Conservation (phyloP, 2,329 filamentous ascomycete species). For the Hypoxylon sp. region DNA sequence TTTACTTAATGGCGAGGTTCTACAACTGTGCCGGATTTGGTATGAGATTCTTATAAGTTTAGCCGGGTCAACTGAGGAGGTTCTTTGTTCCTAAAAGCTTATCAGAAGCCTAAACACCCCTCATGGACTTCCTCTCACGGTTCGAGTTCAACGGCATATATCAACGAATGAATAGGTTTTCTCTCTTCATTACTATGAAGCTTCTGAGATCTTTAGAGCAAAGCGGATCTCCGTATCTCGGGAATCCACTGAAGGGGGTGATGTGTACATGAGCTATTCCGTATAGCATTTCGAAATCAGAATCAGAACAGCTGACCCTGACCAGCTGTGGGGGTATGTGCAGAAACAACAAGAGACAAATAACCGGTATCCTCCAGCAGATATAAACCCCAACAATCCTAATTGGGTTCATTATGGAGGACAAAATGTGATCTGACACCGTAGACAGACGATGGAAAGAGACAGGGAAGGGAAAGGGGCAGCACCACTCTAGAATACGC, state of each 20-base stretch:
- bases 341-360: conserved; percentile 34
- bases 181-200: conserved; percentile 36
- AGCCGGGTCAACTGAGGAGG: not conserved
- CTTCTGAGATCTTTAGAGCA: conserved; percentile 22
- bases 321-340: conserved; percentile 38
- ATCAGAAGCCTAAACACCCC: too few relatives aligned
- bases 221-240: conserved; percentile 4
- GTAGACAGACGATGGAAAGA: too few relatives aligned
- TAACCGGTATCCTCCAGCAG: conserved; percentile 21
- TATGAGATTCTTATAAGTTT: not conserved
- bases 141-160: conserved; percentile 7
- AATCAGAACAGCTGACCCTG: conserved; percentile 25
- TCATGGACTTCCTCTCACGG: too few relatives aligned
- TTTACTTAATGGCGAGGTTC: too few relatives aligned
- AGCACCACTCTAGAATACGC: conserved; percentile 52
- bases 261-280: conserved; percentile 35
- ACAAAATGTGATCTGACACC: conserved; percentile 7
- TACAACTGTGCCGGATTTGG: not conserved
- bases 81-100: conserved; percentile 3
- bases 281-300: conserved; percentile 34
- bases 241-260: conserved; percentile 20
- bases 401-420: conserved; percentile 5
- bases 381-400: conserved; percentile 23
- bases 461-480: not conserved
- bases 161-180: conserved; percentile 37